Evolutionary conservation across 495 filamentous ascomycete genomes (phyloP), one percentile per base, ranked within the genome.

Genomic region (Podospora didyma): DNA sequence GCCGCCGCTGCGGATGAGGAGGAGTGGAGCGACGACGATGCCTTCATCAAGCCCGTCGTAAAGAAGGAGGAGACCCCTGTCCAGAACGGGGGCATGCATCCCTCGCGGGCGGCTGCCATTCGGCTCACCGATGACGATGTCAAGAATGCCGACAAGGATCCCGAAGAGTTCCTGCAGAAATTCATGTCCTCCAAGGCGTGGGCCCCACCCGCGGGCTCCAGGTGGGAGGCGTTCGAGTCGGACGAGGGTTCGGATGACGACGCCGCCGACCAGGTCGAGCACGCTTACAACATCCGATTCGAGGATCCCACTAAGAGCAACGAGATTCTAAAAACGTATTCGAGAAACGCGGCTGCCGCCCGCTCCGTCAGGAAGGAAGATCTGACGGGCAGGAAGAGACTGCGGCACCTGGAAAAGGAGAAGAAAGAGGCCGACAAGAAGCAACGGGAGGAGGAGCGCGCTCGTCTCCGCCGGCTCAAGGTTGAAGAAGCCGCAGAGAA

Each of bases 271-370:
- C 82, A 82, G 24, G 92, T 91, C 61, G 94, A 98, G 69, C 81
- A 87, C 52, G 92, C 91, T n/a, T 98, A 95, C 75, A 98, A 98
- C 71, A 76, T 96, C 71, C 88, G 94, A 22, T 98, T 98, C 63
- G 94, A 98, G 65, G 88, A 98, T 62, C 91, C 94, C 1, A 79
- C 78, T 62, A 87, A 85, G 59, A 81, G 87, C 57, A 96, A 96
- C 61, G 89, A 96, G 64, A 83, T 87, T 50, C 69, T 97, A 2
- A 83, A 86, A 58, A 90, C 93, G 10, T 93, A 96, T 70, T 85
- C 92, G 53, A 85, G 94, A 82, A 90, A 95, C 66, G 78, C 88
- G 24, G 86, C 87, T 41, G 86, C 86, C 42, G 83, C 83, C 45
- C 85, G 88, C 45, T 91, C 91, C 2, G 92, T 95, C 35, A 83